Percentiles rank a stretch among this genome's conserved stretches.
Evolutionary conservation across 176 grass and related monocot species (phyloP).

Genomic region (Alopecurus myosuroides): DNA sequence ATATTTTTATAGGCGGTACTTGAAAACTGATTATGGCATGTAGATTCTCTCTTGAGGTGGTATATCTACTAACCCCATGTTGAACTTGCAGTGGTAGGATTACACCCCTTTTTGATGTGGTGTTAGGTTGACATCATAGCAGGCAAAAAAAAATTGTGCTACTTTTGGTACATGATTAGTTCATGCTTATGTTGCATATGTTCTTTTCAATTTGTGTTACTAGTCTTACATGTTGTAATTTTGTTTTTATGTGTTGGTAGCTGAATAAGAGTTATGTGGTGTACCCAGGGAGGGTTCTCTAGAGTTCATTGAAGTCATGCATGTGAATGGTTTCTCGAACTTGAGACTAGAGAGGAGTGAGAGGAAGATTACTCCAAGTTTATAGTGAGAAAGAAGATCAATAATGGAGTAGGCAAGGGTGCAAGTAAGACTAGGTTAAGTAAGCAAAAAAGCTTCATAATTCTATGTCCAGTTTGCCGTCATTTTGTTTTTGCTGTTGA

Average conservation of each 20-base stretch:
- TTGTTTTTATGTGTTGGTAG: not conserved
- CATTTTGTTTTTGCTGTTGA: not conserved
- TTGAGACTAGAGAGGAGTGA: not conserved
- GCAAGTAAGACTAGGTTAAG: not conserved
- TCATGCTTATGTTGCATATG: too few species aligned
- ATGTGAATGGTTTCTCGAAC: not conserved
- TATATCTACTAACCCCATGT: too few species aligned
- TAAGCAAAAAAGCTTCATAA: not conserved
- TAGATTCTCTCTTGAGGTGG: too few species aligned
- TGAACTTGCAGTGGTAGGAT: too few species aligned
- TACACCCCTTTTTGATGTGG: too few species aligned
- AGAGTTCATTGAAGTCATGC: not conserved
- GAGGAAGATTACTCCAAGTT: not conserved
- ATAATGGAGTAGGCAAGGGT: not conserved
- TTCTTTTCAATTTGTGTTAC: not conserved
- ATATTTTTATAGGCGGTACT: too few species aligned
- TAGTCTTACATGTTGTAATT: not conserved
- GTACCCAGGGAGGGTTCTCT: not conserved
- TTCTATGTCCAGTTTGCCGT: too few species aligned
- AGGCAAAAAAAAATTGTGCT: too few species aligned
- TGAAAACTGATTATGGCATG: too few species aligned
- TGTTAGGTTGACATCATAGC: too few species aligned
- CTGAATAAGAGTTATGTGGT: not conserved
- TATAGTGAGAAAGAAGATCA: not conserved
- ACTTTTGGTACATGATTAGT: too few species aligned